Percentiles rank a stretch among this genome's conserved stretches.
phyloP scores from a whole-genome alignment of 495 filamentous ascomycete genomes.

The Penicillium ucsense region DNA sequence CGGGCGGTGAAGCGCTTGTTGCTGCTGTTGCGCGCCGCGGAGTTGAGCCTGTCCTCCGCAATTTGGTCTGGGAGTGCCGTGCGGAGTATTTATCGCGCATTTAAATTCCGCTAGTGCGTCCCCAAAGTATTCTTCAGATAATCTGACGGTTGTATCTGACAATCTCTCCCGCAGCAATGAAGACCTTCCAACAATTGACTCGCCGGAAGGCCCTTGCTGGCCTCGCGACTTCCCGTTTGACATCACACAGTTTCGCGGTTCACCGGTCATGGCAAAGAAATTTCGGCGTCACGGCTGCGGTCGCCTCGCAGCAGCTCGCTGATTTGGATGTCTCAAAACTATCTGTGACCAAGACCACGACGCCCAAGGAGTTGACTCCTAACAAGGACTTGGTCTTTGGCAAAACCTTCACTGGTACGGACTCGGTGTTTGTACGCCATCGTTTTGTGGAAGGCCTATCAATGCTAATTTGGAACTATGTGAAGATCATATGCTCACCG shows the following conservation, averaged over 20 bases:
- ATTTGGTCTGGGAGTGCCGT: slow-evolving; percentile 2
- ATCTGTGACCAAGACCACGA: slow-evolving; percentile 58
- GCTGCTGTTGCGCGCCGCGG: slow-evolving; percentile 9
- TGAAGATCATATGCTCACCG: slow-evolving; percentile 88
- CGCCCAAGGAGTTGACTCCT: slow-evolving; percentile 62
- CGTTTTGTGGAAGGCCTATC: not conserved
- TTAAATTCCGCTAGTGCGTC: slow-evolving; percentile 13
- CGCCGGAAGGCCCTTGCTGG: slow-evolving; percentile 25
- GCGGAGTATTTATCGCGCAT: slow-evolving; percentile 16
- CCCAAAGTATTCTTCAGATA: slow-evolving; percentile 1
- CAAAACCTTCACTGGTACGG: slow-evolving; percentile 70
- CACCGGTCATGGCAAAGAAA: slow-evolving; percentile 30
- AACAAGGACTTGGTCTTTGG: slow-evolving; percentile 81
- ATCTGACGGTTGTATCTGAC: slow-evolving; percentile 1
- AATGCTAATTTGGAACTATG: slow-evolving; percentile 7
- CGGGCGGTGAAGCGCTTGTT: slow-evolving; percentile 13
- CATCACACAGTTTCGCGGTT: slow-evolving; percentile 16
- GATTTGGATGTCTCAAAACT: slow-evolving; percentile 72
- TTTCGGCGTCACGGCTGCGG: slow-evolving; percentile 54
- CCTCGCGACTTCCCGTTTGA: slow-evolving; percentile 17
- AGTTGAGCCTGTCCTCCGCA: slow-evolving; percentile 26
- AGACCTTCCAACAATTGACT: slow-evolving; percentile 31
- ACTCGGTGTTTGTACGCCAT: not conserved
- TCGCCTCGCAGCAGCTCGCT: slow-evolving; percentile 41
- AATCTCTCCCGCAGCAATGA: slow-evolving; percentile 21